Evolutionary conservation across 2,329 filamentous ascomycete genomes (phyloP).

Genomic region (Cladosporium sp.): DNA sequence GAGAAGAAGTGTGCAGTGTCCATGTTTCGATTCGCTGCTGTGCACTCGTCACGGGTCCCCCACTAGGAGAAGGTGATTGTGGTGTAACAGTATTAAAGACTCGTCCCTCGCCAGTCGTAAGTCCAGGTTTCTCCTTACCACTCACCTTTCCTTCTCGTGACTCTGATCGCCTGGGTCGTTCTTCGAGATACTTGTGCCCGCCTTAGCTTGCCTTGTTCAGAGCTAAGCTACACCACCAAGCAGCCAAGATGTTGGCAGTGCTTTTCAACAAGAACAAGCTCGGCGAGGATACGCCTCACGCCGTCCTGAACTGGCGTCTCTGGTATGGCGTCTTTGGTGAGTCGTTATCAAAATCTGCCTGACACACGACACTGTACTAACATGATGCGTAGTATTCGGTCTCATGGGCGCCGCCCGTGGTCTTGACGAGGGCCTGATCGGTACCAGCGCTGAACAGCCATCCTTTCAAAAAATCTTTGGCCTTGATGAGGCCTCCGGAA

Average conservation of each 20-base stretch:
- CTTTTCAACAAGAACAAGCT: slow-evolving; percentile 41
- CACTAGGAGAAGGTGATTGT: not conserved
- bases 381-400: slow-evolving; percentile 25
- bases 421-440: slow-evolving; percentile 75
- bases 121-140: not conserved
- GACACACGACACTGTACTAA: not conserved
- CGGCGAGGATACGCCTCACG: slow-evolving; percentile 58
- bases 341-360: not conserved
- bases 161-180: slow-evolving; percentile 4
- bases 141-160: not conserved
- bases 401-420: slow-evolving; percentile 72
- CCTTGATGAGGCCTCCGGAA: slow-evolving; percentile 48
- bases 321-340: slow-evolving; percentile 65
- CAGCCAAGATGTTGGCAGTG: slow-evolving; percentile 22
- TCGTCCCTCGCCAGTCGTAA: not conserved
- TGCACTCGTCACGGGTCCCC: not conserved
- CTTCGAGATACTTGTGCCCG: slow-evolving; percentile 1
- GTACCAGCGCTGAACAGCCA: slow-evolving; percentile 52
- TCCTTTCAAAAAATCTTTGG: slow-evolving; percentile 60
- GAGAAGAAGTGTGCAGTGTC: slow-evolving; percentile 6
- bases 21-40: not conserved
- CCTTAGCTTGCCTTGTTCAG: not conserved
- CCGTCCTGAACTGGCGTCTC: slow-evolving; percentile 72
- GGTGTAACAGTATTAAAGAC: slow-evolving; percentile 5
- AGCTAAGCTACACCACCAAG: slow-evolving; percentile 12